Percentiles rank a stretch among this genome's conserved stretches.
Evolutionary conservation across 768 basidiomycete genomes (phyloP).

Genomic region (Tricholoma saponaceum): DNA sequence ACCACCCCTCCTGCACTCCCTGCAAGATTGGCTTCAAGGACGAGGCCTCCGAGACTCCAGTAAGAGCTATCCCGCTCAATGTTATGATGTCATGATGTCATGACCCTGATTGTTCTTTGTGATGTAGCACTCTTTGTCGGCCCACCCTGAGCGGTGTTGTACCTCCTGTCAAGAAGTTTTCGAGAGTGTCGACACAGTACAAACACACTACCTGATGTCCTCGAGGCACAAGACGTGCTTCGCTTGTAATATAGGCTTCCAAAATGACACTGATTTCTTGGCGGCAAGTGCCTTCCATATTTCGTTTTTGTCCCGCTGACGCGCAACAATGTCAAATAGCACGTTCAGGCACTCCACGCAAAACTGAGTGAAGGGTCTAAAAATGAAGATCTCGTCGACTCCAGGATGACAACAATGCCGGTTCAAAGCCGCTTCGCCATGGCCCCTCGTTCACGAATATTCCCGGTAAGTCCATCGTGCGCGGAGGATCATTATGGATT

Average conservation of each 20-base stretch:
- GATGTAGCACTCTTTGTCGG: background rate
- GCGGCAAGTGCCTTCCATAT: conserved; percentile 22
- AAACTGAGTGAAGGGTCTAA: background rate
- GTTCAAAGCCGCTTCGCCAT: background rate
- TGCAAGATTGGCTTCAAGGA: background rate
- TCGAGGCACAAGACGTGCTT: conserved; percentile 1
- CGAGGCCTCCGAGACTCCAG: background rate
- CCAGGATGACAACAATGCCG: background rate
- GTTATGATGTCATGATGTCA: too few species aligned
- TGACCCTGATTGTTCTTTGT: too few species aligned
- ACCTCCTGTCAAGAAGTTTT: background rate
- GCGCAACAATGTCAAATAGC: background rate
- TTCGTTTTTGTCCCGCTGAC: background rate
- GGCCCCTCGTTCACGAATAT: background rate
- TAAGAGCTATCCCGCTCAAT: background rate
- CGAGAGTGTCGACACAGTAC: background rate
- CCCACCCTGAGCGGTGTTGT: background rate
- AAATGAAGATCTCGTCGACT: background rate
- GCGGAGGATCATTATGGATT: background rate
- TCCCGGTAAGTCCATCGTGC: background rate
- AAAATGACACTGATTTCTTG: conserved; percentile 21
- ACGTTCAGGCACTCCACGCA: background rate
- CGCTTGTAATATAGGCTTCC: conserved; percentile 1
- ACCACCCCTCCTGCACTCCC: conserved; percentile 18
- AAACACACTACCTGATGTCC: background rate